Conservation (phyloP, 805 yeast genomes). For the Cyberlindnera veronae region DNA sequence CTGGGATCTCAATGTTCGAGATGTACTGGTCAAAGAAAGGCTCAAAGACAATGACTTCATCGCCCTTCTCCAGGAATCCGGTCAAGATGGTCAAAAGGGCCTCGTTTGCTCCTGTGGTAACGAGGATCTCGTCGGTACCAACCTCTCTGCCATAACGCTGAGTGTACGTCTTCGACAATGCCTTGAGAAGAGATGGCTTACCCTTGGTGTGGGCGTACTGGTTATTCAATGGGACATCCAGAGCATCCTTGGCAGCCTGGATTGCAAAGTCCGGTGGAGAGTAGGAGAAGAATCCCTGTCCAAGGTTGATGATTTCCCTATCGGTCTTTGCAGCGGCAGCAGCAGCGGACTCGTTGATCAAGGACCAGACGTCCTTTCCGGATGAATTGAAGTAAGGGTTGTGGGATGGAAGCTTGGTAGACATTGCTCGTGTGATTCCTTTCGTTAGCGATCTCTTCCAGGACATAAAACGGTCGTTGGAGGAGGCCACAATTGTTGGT, state of each 20-base stretch:
- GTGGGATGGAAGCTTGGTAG: slow-evolving; percentile 38
- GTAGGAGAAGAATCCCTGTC: slow-evolving; percentile 97
- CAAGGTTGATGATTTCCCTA: slow-evolving; percentile 81
- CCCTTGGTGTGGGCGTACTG: slow-evolving; percentile 95
- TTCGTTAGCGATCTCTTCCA: background rate
- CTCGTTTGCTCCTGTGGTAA: slow-evolving; percentile 97
- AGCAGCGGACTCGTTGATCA: slow-evolving; percentile 94
- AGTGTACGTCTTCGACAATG: slow-evolving; percentile 69
- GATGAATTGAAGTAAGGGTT: slow-evolving; percentile 69
- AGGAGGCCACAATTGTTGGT: too few relatives aligned
- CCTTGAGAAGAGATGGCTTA: slow-evolving; percentile 67
- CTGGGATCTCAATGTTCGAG: slow-evolving; percentile 88
- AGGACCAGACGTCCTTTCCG: slow-evolving; percentile 90
- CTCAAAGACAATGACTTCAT: slow-evolving; percentile 93
- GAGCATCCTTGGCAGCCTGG: slow-evolving; percentile 73
- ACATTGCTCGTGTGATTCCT: slow-evolving; percentile 14
- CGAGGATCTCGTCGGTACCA: slow-evolving; percentile 59
- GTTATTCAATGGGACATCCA: slow-evolving; percentile 70
- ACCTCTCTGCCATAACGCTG: slow-evolving; percentile 59
- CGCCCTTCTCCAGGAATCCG: slow-evolving; percentile 82
- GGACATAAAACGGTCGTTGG: background rate
- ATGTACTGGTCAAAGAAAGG: slow-evolving; percentile 98
- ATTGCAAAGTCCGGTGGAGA: slow-evolving; percentile 93
- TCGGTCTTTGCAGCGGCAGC: slow-evolving; percentile 61
- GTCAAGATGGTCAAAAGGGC: slow-evolving; percentile 84